Percentiles rank a stretch among this genome's conserved stretches.
These are phyloP conservation scores for Geotrichum histeridarum DNA, from an alignment of 1,139 yeast genomes.

Conservation along the genomic window DNA sequence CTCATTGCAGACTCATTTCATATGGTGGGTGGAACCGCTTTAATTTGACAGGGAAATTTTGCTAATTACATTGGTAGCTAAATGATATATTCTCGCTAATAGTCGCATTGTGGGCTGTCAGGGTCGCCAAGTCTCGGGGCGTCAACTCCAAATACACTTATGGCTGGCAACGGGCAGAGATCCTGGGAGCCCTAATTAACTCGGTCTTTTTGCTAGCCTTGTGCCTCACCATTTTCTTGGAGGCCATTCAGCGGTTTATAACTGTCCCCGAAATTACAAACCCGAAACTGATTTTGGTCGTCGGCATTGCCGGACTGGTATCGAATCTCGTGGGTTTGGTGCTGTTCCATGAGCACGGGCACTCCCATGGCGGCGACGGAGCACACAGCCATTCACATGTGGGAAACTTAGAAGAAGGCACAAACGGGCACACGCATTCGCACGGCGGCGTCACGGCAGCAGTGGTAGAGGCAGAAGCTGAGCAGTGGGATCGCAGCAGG, in stretches of 20 bases:
- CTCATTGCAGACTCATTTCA: conserved; percentile 94
- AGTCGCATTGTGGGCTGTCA: conserved; percentile 95
- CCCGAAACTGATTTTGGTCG: conserved; percentile 73
- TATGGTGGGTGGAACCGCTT: conserved; percentile 47
- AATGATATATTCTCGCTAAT: conserved; percentile 86
- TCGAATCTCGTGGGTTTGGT: conserved; percentile 81
- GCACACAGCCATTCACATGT: conserved; percentile 27
- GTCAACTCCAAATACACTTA: conserved; percentile 88
- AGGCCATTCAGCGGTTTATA: conserved; percentile 84
- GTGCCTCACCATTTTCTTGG: conserved; percentile 86
- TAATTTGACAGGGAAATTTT: too few relatives aligned
- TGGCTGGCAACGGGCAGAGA: conserved; percentile 96
- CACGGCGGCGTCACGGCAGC: conserved; percentile 4
- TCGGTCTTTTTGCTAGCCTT: conserved; percentile 89
- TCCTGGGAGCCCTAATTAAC: conserved; percentile 89
- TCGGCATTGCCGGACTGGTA: conserved; percentile 75
- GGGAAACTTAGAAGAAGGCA: conserved; percentile 21
- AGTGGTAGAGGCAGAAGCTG: conserved; percentile 4
- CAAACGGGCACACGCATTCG: conserved; percentile 1
- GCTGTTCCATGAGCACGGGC: conserved; percentile 89
- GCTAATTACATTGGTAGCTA: conserved; percentile 33
- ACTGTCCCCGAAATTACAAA: conserved; percentile 73
- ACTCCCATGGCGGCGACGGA: conserved; percentile 49
- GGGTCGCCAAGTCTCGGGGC: conserved; percentile 72
- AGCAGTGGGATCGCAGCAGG: background rate